These are phyloP conservation scores for Fusarium circinatum DNA, from an alignment of 2,329 filamentous ascomycete species.

Conservation along the genomic window DNA sequence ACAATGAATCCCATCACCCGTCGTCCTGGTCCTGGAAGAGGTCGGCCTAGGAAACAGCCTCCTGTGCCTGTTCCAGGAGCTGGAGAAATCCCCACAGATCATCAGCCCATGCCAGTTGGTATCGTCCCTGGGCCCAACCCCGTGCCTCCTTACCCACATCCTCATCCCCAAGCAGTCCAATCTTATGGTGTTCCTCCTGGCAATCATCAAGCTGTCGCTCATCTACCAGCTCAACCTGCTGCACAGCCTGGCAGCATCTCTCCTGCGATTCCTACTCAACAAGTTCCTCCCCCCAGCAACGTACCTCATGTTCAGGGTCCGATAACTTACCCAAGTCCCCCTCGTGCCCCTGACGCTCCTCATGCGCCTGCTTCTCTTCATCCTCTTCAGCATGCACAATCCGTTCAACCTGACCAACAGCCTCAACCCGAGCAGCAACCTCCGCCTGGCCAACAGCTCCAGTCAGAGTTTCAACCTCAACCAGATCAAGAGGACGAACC, in stretches of 20 bases:
- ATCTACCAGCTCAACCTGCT: conserved; percentile 1
- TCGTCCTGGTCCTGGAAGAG: conserved; percentile 67
- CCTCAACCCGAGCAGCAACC: conserved; percentile 10
- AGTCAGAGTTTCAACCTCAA: background rate
- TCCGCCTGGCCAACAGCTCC: conserved; percentile 3
- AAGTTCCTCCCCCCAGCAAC: background rate
- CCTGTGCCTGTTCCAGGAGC: conserved; percentile 25
- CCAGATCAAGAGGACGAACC: background rate
- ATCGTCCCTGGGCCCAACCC: conserved; percentile 5
- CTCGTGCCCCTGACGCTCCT: conserved; percentile 19
- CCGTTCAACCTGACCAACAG: conserved; percentile 6
- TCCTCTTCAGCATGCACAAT: conserved; percentile 28
- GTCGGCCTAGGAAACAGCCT: conserved; percentile 62
- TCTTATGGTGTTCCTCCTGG: background rate
- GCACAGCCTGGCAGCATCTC: background rate
- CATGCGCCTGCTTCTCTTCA: conserved; percentile 37
- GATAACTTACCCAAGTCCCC: conserved; percentile 38
- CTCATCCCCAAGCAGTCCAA: conserved; percentile 11
- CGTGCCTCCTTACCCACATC: conserved; percentile 4
- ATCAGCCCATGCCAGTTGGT: conserved; percentile 13
- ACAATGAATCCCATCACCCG: conserved; percentile 68
- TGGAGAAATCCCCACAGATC: conserved; percentile 20
- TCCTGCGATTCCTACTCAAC: background rate
- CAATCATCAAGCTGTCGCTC: background rate
- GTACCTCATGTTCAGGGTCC: background rate